Evolutionary conservation across 1,284 basidiomycete genomes (phyloP), one percentile per base, ranked within the genome.

Genomic region (Puccinia triticina): DNA sequence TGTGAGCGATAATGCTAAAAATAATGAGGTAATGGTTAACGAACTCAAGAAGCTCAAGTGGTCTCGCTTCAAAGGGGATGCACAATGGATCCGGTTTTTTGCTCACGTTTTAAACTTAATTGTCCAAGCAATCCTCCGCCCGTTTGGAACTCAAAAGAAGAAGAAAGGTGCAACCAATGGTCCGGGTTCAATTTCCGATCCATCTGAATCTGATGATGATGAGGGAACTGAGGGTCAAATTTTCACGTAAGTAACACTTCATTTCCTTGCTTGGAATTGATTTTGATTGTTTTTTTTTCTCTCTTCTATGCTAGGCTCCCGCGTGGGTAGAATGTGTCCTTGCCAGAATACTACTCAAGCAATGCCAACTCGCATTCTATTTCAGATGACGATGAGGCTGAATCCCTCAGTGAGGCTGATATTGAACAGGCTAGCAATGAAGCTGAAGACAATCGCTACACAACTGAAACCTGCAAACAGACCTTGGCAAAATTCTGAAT

Each of bases 11-110:
- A 64, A 64, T 32, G 61, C 61, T 7, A 32, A 29, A 11, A 64
- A 64, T 37, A 64, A 64, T 26, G 26, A 64, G 26, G 11, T 64
- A 12, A 32, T 64, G 34, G 34, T 64, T 16, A 5, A 32, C 5
- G 61, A 64, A 26, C 34, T 64, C 29, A 64, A 64, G 26, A 64
- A 64, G 34, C 14, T 64, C 7, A 64, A 64, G 34, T 64, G 61
- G 61, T 26, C 61, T 26, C 26, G 14, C 14, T 64, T 64, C 21
- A 64, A 64, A 64, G 61, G 61, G 7, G 61, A 64, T 7, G 55
- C 55, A n/a, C 29, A 29, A 23, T 59, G 55, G 55, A 59, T 59
- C 21, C 55, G 55, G 26, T 64, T 14, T 37, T 64, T 64, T 64
- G 61, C 61, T 32, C 61, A 64, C 34, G 21, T 64, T 32, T 26